Evolutionary conservation across 108 stramenopile species (phyloP), one percentile per base, ranked within the genome.

Genomic region (Skeletonema potamos): DNA sequence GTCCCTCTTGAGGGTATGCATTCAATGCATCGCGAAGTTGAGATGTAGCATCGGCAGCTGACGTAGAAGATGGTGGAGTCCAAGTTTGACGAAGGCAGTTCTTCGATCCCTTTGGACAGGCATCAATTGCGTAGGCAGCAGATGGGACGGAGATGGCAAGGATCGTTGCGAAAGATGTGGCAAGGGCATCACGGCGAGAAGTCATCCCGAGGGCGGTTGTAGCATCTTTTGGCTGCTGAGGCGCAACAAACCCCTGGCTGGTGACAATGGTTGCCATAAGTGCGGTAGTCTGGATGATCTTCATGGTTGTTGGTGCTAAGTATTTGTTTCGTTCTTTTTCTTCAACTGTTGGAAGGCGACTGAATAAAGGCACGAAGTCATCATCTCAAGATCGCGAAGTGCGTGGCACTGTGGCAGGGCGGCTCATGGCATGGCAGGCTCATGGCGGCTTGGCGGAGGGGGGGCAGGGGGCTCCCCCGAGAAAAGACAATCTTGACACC

Each of bases 31-130:
- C 76, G 43, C 79, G 72, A 41, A 92, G 70, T 33, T 82, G 66
- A 4, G 68, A 58, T 27, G 62, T 64, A 56, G 84, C 82, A 34
- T 80, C 87, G 39, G 74, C 68, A 66, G 85, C 73, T 30, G 66
- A 82, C 6, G 73, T 67, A 22, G 59, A 72, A n/a, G 74, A 64
- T 11, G 92, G 92, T 36, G 90, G 89, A 33, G 82, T 84, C 90
- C 92, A 93, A 5, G 79, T 77, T 30, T 89, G 87, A n/a, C 82
- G 76, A n/a, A 93, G 64, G 48, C 92, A 93, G 55, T 93, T 91
- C 30, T 89, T 86, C 6, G 85, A 78, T 63, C 74, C 72, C 20
- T 68, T 72, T 1, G 87, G 86, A 58, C 90, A 93, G 18, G 79
- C 82, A 33, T 87, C 84, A 43, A 93, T 72, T 32, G 89, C 88